Base-by-base conservation (phyloP, 371 early-diverging fungal genomes). In the Saksenaea vasiformis region DNA sequence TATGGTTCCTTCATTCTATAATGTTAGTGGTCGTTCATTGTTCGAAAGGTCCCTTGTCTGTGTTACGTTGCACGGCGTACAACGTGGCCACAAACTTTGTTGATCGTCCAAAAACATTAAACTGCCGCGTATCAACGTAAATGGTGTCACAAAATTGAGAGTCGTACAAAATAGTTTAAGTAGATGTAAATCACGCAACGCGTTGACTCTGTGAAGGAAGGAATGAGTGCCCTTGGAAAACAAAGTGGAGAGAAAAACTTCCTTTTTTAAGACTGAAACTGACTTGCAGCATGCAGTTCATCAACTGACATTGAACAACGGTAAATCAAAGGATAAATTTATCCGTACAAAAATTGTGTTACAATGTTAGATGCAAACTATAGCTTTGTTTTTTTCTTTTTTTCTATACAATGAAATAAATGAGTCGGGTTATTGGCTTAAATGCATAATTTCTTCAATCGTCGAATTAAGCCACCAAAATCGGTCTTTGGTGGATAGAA, bases 381-480 rank as follows among this genome's bases (percentile, higher is more conserved):
- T 39, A 10, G 19, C 8, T 47, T n/a, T n/a, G n/a, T n/a, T n/a
- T n/a, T n/a, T n/a, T n/a, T n/a, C n/a, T n/a, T n/a, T n/a, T n/a
- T 22, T 10, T 47, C 51, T 47, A 22, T 47, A 47, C 51, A 47
- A 22, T 19, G n/a, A 22, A 47, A 22, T 2, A 3, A 47, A 47
- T 9, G 24, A 47, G 51, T 9, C 9, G 24, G 39, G 39, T 47
- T 47, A 47, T 22, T 47, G 51, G 11, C 51, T 47, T 47, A 22
- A 47, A 47, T 67, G 68, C 62, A 63, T 55, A 38, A 54, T 62
- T 54, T 58, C 63, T 38, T 67, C 68, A 43, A 67, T 63, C 17
- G 62, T 56, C 17, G 41, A 44, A 38, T 63, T 60, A 24, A 67
- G 63, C 68, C 68, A 67, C 68, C 68, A 67, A 38, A 67, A 67